Base-by-base conservation (phyloP, 257 asterid genomes). In the Henckelia pumila region DNA sequence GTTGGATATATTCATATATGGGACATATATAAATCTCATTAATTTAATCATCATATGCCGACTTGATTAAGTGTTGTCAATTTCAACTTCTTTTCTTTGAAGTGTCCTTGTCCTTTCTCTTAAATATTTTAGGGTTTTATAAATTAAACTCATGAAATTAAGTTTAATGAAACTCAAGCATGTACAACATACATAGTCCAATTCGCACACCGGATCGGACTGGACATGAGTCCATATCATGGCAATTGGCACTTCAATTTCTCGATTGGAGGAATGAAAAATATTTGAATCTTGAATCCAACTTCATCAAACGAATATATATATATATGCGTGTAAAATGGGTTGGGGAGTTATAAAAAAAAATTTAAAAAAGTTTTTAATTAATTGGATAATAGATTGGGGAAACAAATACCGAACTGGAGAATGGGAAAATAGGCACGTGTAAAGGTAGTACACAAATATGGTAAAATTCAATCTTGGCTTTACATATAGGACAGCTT, bases 361-460 rank as follows among this genome's bases (percentile, higher is more conserved):
- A n/a, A n/a, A n/a, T n/a, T n/a, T n/a, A n/a, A n/a, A n/a, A n/a
- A n/a, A n/a, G n/a, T n/a, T n/a, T n/a, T n/a, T n/a, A n/a, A n/a
- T n/a, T n/a, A n/a, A n/a, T 37, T 4, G 8, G 7, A 61, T 22
- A 19, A 53, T 64, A 26, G 68, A 47, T 30, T 71, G 75, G 78
- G 76, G 81, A 70, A 80, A 80, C 85, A 80, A 77, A 78, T 78
- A 69, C 82, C 86, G 16, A 83, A 78, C 82, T 1, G 61, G 72
- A 74, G 6, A 5, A 26, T 22, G 33, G 75, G 62, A 24, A 68
- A 67, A 63, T 24, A 19, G 86, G 66, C 84, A 81, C 77, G 80
- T 79, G 89, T 68, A 81, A 81, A 81, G 82, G 67, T 66, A 5
- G 49, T 2, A 19, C 25, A 66, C 64, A 73, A 76, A 79, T 80